phyloP scores from a whole-genome alignment of 768 basidiomycete species.

The Lactarius sp. region DNA sequence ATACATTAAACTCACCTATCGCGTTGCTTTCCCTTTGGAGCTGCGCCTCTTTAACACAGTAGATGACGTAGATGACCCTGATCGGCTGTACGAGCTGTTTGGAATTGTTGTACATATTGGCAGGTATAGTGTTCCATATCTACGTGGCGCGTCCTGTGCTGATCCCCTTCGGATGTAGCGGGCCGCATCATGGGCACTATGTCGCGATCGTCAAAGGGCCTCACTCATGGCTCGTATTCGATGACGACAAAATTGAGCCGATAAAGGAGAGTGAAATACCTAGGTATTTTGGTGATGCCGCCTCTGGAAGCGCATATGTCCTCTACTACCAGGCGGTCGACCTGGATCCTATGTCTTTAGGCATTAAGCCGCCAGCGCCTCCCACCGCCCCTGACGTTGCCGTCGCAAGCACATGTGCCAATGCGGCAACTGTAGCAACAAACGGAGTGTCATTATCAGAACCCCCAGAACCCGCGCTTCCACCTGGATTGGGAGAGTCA shows the following conservation, averaged over 20 bases:
- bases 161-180: conserved; percentile 44
- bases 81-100: conserved; percentile 90
- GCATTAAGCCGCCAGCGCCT: conserved; percentile 44
- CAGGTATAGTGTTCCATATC: conserved; percentile 51
- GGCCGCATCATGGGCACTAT: conserved; percentile 98
- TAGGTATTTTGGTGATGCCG: conserved; percentile 91
- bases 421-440: background rate
- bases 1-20: conserved; percentile 94
- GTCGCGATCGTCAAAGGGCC: conserved; percentile 88
- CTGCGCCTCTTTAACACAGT: conserved; percentile 95
- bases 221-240: conserved; percentile 84
- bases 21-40: conserved; percentile 94
- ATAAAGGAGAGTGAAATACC: conserved; percentile 88
- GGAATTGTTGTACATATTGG: conserved; percentile 99
- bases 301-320: conserved; percentile 88
- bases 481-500: conserved; percentile 17
- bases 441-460: conserved; percentile 9
- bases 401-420: conserved; percentile 14
- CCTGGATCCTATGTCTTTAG: conserved; percentile 68
- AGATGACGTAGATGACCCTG: conserved; percentile 87
- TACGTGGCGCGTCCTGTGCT: background rate
- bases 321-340: conserved; percentile 95
- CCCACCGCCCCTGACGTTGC: conserved; percentile 23
- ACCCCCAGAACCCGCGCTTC: conserved; percentile 7
- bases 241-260: conserved; percentile 88